Evolutionary conservation across 2,329 filamentous ascomycete species (phyloP).

Genomic region (Aureobasidium leucospermi): DNA sequence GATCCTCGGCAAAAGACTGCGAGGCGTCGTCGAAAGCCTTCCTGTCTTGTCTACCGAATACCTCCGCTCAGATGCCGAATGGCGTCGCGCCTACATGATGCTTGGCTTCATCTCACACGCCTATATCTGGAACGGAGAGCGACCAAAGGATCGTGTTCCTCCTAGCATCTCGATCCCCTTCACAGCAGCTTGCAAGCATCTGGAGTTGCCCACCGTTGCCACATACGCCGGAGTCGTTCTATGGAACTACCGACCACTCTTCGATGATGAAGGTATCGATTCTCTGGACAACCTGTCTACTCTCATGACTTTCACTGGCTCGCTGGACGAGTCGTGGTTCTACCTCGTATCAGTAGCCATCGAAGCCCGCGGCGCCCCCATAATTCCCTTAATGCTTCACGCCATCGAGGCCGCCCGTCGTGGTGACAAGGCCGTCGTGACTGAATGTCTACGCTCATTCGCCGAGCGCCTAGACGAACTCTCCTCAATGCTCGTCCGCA

Average conservation of each 20-base stretch:
- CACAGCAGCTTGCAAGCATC: conserved; percentile 59
- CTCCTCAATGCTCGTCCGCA: conserved; percentile 67
- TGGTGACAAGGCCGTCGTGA: conserved; percentile 63
- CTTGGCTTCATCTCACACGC: conserved; percentile 74
- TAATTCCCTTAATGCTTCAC: conserved; percentile 79
- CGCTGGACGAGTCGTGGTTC: conserved; percentile 96
- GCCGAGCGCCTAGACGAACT: conserved; percentile 85
- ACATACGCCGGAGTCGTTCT: conserved; percentile 88
- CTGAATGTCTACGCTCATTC: conserved; percentile 68
- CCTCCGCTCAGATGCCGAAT: conserved; percentile 78
- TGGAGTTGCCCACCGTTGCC: conserved; percentile 86
- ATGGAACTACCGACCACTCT: conserved; percentile 96
- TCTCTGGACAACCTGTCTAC: conserved; percentile 82
- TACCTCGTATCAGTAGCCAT: conserved; percentile 94
- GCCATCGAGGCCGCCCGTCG: conserved; percentile 74
- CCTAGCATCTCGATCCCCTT: conserved; percentile 77
- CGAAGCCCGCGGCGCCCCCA: conserved; percentile 80
- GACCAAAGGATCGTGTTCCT: conserved; percentile 64
- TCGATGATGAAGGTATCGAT: conserved; percentile 72
- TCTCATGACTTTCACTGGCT: conserved; percentile 85
- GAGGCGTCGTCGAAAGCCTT: conserved; percentile 69
- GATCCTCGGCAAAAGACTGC: conserved; percentile 75
- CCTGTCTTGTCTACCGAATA: conserved; percentile 77
- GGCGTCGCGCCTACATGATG: conserved; percentile 78
- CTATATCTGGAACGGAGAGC: conserved; percentile 82